Conservation (phyloP, 2,329 filamentous ascomycete species). For the Torrubiella hemipterigena region DNA sequence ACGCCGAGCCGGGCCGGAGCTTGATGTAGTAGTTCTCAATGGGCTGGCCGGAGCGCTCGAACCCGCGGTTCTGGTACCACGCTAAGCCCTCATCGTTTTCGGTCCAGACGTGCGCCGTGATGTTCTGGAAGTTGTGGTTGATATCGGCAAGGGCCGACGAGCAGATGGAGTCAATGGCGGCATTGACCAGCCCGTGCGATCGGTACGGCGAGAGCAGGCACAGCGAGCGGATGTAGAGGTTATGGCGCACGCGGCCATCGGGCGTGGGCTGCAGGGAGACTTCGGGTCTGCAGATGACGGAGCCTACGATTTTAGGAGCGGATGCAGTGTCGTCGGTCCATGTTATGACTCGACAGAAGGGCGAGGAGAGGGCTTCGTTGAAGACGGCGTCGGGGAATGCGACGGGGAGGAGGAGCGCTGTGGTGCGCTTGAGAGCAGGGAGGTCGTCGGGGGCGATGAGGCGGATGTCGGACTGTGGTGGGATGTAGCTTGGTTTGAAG, state of each 20-base stretch:
- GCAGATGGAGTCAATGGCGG: constrained; percentile 41
- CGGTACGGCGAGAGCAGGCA: constrained; percentile 53
- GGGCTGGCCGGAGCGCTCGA: constrained; percentile 33
- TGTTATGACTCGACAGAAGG: constrained; percentile 48
- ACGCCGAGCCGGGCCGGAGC: constrained; percentile 48
- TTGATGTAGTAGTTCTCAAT: constrained; percentile 50
- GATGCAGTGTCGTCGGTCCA: constrained; percentile 32
- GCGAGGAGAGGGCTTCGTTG: constrained; percentile 34
- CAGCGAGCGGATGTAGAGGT: constrained; percentile 54
- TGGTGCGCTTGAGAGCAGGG: constrained; percentile 49
- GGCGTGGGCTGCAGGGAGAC: constrained; percentile 12
- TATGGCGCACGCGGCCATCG: constrained; percentile 18
- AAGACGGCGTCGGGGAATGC: constrained; percentile 55
- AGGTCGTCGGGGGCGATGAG: constrained; percentile 38
- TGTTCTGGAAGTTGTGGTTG: constrained; percentile 24
- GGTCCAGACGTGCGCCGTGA: constrained; percentile 59
- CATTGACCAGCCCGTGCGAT: constrained; percentile 43
- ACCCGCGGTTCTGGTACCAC: constrained; percentile 51
- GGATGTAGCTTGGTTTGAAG: constrained; percentile 19
- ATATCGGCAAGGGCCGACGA: constrained; percentile 22
- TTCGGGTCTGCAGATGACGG: constrained; percentile 51
- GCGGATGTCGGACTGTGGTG: constrained; percentile 40
- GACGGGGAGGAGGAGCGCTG: constrained; percentile 51
- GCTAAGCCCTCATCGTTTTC: constrained; percentile 49
- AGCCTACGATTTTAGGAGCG: constrained; percentile 42